Conservation (phyloP, 495 filamentous ascomycete genomes). For the Hypoxylon subgilvum region DNA sequence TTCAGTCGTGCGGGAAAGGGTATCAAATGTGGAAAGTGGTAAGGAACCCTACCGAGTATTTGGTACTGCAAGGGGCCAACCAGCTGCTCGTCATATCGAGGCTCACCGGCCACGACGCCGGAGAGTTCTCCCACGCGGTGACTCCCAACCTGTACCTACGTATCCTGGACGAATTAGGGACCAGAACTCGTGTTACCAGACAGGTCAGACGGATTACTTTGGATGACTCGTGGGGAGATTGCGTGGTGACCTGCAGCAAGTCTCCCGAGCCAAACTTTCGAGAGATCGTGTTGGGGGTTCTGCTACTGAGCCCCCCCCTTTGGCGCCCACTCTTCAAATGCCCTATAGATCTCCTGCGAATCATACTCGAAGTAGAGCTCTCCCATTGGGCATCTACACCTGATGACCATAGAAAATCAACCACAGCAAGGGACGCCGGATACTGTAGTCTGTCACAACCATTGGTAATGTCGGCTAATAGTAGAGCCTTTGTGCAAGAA, state of each 20-base stretch:
- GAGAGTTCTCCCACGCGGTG: not conserved
- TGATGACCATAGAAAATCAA: not conserved
- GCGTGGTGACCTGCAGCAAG: too few species aligned
- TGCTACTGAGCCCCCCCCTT: not conserved
- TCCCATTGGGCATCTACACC: not conserved
- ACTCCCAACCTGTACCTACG: too few species aligned
- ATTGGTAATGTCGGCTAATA: not conserved
- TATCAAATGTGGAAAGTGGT: too few species aligned
- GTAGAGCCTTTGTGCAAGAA: not conserved
- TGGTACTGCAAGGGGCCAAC: conserved; percentile 12
- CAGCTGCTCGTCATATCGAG: conserved; percentile 4
- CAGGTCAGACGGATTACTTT: conserved; percentile 4
- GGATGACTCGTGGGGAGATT: not conserved
- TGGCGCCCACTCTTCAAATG: not conserved
- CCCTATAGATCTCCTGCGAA: not conserved
- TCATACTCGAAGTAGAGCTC: not conserved
- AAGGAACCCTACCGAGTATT: too few species aligned
- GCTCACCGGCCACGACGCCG: conserved; percentile 4
- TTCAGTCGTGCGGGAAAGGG: too few species aligned
- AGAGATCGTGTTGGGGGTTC: not conserved
- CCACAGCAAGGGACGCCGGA: not conserved
- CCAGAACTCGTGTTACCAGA: conserved; percentile 10
- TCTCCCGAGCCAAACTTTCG: not conserved
- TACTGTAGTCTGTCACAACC: not conserved
- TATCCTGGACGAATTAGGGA: not conserved